A percentile compares a stretch with the other conserved stretches of the same genome.
Evolutionary conservation across 345 rosid species (phyloP).

Genomic region (Bruguiera sexangula): DNA sequence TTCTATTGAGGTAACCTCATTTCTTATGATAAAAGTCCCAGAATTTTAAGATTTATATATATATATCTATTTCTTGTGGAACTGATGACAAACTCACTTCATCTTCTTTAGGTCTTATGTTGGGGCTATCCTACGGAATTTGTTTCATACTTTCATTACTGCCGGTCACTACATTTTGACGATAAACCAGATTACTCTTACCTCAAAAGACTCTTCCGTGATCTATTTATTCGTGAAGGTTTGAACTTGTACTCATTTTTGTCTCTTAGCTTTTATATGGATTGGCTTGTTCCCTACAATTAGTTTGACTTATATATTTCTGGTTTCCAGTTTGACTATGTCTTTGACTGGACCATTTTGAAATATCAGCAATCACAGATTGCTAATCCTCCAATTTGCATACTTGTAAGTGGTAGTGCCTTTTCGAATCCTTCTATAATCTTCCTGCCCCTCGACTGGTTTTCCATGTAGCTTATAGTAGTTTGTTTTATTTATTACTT

Average conservation of each 20-base stretch:
- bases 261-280: not conserved
- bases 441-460: not conserved
- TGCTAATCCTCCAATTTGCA: constrained; percentile 58
- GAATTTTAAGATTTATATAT: constrained; percentile 3
- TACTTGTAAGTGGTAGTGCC: constrained; percentile 38
- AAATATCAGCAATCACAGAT: constrained; percentile 82
- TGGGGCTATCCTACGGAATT: constrained; percentile 88
- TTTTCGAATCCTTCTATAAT: constrained; percentile 3
- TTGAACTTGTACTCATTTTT: constrained; percentile 19
- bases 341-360: constrained; percentile 91
- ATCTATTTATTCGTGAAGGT: constrained; percentile 93
- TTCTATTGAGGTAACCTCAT: constrained; percentile 60
- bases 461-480: not conserved
- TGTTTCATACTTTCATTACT: constrained; percentile 84
- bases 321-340: constrained; percentile 91
- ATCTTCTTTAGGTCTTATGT: constrained; percentile 54
- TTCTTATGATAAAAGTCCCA: not conserved
- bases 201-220: constrained; percentile 82
- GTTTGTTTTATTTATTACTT: constrained; percentile 4
- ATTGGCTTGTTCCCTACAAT: not conserved
- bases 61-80: not conserved
- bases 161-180: constrained; percentile 77
- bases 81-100: constrained; percentile 20
- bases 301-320: constrained; percentile 2
- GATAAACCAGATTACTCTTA: constrained; percentile 89